Evolutionary conservation across 805 yeast genomes (phyloP).

Genomic region (Torulaspora microellipsoides): DNA sequence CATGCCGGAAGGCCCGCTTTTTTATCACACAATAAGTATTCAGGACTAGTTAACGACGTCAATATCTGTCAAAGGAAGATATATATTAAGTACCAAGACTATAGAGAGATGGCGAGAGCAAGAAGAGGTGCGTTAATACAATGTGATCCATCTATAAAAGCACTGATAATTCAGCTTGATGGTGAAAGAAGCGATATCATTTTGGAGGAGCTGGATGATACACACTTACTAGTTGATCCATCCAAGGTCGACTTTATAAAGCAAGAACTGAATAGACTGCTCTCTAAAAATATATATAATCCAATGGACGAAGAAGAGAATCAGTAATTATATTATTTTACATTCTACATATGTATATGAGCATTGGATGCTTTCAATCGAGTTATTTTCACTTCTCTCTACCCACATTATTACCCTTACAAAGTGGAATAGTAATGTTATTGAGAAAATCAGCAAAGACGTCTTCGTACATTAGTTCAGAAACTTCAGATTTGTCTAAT

Average conservation of each 20-base stretch:
- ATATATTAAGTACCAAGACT: no score
- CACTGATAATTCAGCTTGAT: slow-evolving; percentile 80
- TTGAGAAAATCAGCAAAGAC: slow-evolving; percentile 48
- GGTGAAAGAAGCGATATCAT: slow-evolving; percentile 68
- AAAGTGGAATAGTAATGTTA: slow-evolving; percentile 25
- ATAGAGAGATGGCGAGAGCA: slow-evolving; percentile 45
- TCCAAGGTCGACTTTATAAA: slow-evolving; percentile 73
- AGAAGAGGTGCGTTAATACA: slow-evolving; percentile 50
- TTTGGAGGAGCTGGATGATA: slow-evolving; percentile 80
- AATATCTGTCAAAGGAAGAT: no score
- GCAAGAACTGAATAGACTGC: slow-evolving; percentile 64
- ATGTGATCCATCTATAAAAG: slow-evolving; percentile 90
- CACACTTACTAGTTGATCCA: slow-evolving; percentile 79
- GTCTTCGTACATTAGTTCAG: slow-evolving; percentile 61
- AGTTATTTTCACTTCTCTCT: neutral
- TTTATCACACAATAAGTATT: no score
- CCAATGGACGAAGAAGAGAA: slow-evolving; percentile 70
- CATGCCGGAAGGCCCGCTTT: no score
- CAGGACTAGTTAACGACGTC: no score
- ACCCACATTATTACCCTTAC: no score
- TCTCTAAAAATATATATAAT: slow-evolving; percentile 80
- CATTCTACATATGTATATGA: neutral
- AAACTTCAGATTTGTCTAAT: slow-evolving; percentile 33
- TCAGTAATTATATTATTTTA: slow-evolving; percentile 9
- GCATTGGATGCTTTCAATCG: neutral